Base-by-base conservation (phyloP, 2,329 filamentous ascomycete species). In the Hypoxylon sp. region DNA sequence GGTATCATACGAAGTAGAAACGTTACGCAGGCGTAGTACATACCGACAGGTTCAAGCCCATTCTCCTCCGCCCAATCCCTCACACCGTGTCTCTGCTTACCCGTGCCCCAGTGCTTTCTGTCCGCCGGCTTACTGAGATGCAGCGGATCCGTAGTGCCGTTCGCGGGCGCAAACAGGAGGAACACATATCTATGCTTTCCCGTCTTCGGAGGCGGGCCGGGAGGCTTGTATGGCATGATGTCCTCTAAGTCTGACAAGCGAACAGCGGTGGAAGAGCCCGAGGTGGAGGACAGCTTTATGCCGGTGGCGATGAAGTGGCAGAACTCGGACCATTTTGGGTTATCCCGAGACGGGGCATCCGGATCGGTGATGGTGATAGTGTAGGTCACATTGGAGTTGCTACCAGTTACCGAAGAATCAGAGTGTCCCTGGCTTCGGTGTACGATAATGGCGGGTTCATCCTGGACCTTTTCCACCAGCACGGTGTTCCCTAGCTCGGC, bases 401-500 rank as follows among this genome's bases (percentile, higher is more conserved):
- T 28, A 20, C 50, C 33, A 50, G 9, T 49, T 16, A 44, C 33
- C 8, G 55, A 55, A 4, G 64, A 68, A 2, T 61, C 61, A 16
- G 63, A 67, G 22, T 7, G 26, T 33, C 32, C 46, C 24, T 14
- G 26, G 48, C 38, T 44, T 22, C 62, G 65, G 26, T 68, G 71
- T 46, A 79, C 72, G 9, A 69, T 72, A 54, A 81, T 71, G 8
- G 65, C 55, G 3, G 80, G 80, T 30, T 72, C 67, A 2, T 78
- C 73, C 42, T 80, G 72, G 1, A 79, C 74, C 14, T 76, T 71
- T 20, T 74, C 69, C 0, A 78, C 76, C 33, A 75, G 72, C 8
- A 81, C 63, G 1, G 74, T 85, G 74, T 89, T 89, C 30, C 87
- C 87, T 0, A 89, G 77, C 0, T 78, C 68, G 18, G 85, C 82